Evolutionary conservation across 805 yeast genomes (phyloP), one percentile per base, ranked within the genome.

Genomic region (Candida khao-thaluensis): DNA sequence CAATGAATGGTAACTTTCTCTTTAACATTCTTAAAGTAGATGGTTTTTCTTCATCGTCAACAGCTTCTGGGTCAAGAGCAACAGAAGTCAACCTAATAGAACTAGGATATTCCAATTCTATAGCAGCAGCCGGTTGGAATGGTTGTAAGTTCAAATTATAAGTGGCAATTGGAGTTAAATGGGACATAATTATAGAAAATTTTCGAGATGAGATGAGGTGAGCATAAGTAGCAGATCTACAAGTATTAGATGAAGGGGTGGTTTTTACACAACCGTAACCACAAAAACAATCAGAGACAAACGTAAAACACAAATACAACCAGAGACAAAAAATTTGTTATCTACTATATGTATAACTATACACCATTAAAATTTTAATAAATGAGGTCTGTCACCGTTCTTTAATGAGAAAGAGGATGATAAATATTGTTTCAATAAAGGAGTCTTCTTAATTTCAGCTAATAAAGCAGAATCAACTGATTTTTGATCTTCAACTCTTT

Each of bases 341-440:
- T 18, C 34, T 30, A 30, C 30, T 28, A 28, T 30, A 21, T 31
- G 35, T 31, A 31, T 31, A 31, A 31, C 35, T 31, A 31, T 31
- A 31, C 35, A 31, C 26, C 26, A 59, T 84, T 89, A 91, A 76
- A 93, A 91, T 80, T 86, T 88, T 84, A 93, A 86, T 71, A 85
- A 82, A 76, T 91, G 98, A 66, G 98, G 99, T 74, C 77, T 88
- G 81, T 91, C 99, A 74, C 98, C 98, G 76, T 79, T 81, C 85
- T 88, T 90, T 76, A 93, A 83, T 59, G 96, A 85, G 90, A 91
- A 91, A 56, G 95, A 77, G 60, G 96, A 71, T 58, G 96, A 84
- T 69, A 91, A 82, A 85, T 91, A 91, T 77, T 90, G 95, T 76
- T 88, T 87, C 73, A 91, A 85, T 69, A 88, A 81, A 71, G 97